Evolutionary conservation across 1,284 basidiomycete species (phyloP), one percentile per base, ranked within the genome.

Genomic region (Melampsora larici-populina): DNA sequence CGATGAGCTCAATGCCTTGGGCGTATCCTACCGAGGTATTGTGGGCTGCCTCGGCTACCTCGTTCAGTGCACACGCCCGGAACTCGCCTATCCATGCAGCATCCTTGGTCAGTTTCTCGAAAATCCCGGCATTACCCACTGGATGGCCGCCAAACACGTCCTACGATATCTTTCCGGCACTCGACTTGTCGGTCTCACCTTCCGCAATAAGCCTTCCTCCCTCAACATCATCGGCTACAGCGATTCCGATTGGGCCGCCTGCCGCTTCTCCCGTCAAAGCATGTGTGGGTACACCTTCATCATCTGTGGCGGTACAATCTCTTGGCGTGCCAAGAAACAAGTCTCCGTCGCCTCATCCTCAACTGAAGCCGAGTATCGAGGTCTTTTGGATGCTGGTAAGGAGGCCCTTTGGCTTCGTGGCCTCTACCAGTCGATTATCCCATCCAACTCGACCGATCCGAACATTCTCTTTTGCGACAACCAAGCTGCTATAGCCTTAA

Each of bases 401-500:
- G 70, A 71, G 46, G 51, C 51, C 33, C 43, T 51, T 43, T 71
- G 70, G 70, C 46, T 58, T 15, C 29, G 63, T 62, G 58, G 43
- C n/a, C n/a, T n/a, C n/a, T n/a, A n/a, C n/a, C n/a, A n/a, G n/a
- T n/a, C n/a, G n/a, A n/a, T n/a, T n/a, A n/a, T n/a, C n/a, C n/a
- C n/a, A n/a, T n/a, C n/a, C n/a, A n/a, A n/a, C n/a, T n/a, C n/a
- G 15, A 60, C 29, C 43, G 26, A 60, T 33, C 48, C 51, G 43
- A 36, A 29, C 9, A 36, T 58, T 33, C 31, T 40, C 29, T 58
- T 62, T n/a, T 11, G 79, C 13, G 85, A 88, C 80, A 88, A 87
- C 79, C 78, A 81, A 13, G 81, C 83, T 0, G 80, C 85, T 0
- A 84, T 87, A 33, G 67, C 80, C 0, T 78, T 87, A 0, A 81